Evolutionary conservation across 2,329 filamentous ascomycete species (phyloP).

Genomic region (Epichloe hybrida): DNA sequence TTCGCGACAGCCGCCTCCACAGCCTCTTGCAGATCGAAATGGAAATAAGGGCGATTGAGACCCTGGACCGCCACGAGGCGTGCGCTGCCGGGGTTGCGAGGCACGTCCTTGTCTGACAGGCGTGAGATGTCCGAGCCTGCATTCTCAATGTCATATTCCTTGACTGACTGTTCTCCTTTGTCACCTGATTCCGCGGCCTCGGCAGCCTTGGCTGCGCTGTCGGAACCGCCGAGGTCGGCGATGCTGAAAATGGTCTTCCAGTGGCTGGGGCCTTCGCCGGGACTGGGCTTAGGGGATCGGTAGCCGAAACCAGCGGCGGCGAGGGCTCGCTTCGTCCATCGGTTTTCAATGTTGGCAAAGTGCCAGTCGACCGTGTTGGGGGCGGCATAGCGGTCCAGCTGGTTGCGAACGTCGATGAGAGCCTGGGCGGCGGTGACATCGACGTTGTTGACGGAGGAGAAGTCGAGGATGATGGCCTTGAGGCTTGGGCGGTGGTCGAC

Average conservation of each 20-base stretch:
- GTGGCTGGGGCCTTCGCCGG: slow-evolving; percentile 13
- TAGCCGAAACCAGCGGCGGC: slow-evolving; percentile 39
- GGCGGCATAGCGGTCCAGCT: slow-evolving; percentile 36
- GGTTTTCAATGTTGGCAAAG: slow-evolving; percentile 38
- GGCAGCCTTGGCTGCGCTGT: slow-evolving; percentile 38
- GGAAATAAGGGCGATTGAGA: slow-evolving; percentile 38
- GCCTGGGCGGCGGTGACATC: slow-evolving; percentile 42
- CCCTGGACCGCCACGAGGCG: slow-evolving; percentile 27
- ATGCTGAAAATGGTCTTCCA: slow-evolving; percentile 82
- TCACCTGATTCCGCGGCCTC: slow-evolving; percentile 47
- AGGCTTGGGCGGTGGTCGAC: slow-evolving; percentile 33
- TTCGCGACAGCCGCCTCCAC: slow-evolving; percentile 30
- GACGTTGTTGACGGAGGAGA: slow-evolving; percentile 39
- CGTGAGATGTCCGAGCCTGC: slow-evolving; percentile 10
- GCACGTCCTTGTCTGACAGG: slow-evolving; percentile 16
- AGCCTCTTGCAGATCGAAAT: slow-evolving; percentile 36
- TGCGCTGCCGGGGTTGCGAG: slow-evolving; percentile 15
- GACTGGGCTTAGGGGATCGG: slow-evolving; percentile 14
- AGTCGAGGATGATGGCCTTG: slow-evolving; percentile 42
- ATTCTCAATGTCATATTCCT: slow-evolving; percentile 17
- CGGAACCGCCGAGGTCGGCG: slow-evolving; percentile 63
- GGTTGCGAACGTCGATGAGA: slow-evolving; percentile 39
- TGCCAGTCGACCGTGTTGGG: slow-evolving; percentile 34
- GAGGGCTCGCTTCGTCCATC: slow-evolving; percentile 43
- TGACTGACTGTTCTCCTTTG: slow-evolving; percentile 18